Base-by-base conservation (phyloP, 1,284 basidiomycete genomes). In the Cystobasidium sp. region DNA sequence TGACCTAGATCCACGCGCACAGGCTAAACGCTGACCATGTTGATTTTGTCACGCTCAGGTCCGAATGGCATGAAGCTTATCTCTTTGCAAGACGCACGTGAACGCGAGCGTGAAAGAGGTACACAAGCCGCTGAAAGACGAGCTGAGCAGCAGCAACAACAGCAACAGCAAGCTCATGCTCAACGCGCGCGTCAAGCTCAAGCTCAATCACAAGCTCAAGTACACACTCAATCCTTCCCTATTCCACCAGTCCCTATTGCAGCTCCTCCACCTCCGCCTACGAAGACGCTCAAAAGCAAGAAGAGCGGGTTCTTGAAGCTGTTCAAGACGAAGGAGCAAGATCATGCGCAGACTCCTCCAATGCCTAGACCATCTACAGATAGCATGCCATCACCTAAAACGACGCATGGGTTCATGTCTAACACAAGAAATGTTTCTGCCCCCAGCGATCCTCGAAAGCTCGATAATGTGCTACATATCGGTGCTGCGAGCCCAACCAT, bases 231-330 rank as follows among this genome's bases (percentile, higher is more conserved):
- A 20, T 31, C 12, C 47, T 43, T 24, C 44, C 61, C 22, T 43
- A 51, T 37, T 37, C 47, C 24, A 16, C 70, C 55, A 12, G 7
- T 37, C 22, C 22, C 18, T 51, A 20, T 63, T 16, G 14, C 63
- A 44, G 10, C 55, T 10, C 43, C 53, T 8, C 59, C 53, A 14
- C 20, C 46, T 31, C 46, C 70, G 20, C 58, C 51, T 37, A 10
- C 63, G 37, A 73, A 73, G 63, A 53, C 52, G 46, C 44, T 75
- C 9, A 75, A 75, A 43, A 70, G 20, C 44, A 75, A 70, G 55
- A 72, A 72, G 69, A 72, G 69, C 49, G 75, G 75, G 31, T 75
- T 75, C 58, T 51, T 75, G 39, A 75, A 75, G 55, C 75, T 75
- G 7, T 75, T 75, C 75, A 75, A 75, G 24, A 10, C 20, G 44